Evolutionary conservation across 1,284 basidiomycete genomes (phyloP).

Genomic region (Cryptococcus maquisensis): DNA sequence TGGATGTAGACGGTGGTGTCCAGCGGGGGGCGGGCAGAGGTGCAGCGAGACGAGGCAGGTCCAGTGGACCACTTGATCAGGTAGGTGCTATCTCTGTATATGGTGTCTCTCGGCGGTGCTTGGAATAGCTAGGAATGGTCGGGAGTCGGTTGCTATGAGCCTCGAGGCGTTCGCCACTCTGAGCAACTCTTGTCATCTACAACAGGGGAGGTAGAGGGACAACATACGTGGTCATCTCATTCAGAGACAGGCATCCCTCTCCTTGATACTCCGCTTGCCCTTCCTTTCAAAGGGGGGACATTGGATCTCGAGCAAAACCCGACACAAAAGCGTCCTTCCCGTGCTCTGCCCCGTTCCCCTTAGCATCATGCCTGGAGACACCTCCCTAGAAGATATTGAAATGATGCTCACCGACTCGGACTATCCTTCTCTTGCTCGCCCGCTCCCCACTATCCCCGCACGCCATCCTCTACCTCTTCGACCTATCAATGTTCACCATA

Average conservation of each 20-base stretch:
- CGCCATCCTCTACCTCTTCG: slow-evolving; percentile 1
- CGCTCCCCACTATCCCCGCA: neutral
- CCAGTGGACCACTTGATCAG: slow-evolving; percentile 36
- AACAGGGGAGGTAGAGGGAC: too few species aligned
- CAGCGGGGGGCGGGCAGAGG: slow-evolving; percentile 21
- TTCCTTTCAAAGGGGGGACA: too few species aligned
- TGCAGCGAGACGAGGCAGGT: slow-evolving; percentile 14
- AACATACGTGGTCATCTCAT: too few species aligned
- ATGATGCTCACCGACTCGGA: slow-evolving; percentile 12
- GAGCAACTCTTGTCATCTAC: too few species aligned
- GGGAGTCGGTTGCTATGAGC: too few species aligned
- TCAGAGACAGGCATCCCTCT: too few species aligned
- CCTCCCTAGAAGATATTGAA: neutral
- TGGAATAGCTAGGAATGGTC: neutral
- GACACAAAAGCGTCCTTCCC: too few species aligned
- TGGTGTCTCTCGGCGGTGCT: neutral
- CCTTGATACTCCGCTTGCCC: too few species aligned
- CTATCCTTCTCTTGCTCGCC: slow-evolving; percentile 3
- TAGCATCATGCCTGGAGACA: too few species aligned
- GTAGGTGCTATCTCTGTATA: slow-evolving; percentile 19
- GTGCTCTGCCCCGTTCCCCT: too few species aligned
- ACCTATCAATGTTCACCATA: neutral
- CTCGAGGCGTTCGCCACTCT: too few species aligned
- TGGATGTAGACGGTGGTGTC: slow-evolving; percentile 33
- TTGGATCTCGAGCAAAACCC: too few species aligned